Base-by-base conservation (phyloP, 176 grass and related monocot genomes). In the Olyra latifolia region DNA sequence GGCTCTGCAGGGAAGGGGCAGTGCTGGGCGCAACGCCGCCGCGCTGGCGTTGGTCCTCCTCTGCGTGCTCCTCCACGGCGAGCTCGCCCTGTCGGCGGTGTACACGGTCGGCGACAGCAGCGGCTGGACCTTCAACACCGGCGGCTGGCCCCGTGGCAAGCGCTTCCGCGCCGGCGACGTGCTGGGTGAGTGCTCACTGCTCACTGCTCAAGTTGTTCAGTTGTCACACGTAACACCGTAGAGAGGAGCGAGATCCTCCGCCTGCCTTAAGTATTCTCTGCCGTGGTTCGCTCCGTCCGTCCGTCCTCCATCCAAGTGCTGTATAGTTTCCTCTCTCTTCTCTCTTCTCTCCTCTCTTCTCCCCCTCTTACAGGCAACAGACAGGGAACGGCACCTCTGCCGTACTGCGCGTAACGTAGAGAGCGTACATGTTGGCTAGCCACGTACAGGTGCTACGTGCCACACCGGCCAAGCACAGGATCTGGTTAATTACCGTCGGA, bases 1-100 rank as follows among this genome's bases (percentile, higher is more conserved):
- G 90, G 90, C 77, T 53, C n/a, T n/a, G n/a, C 80, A 77, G 95
- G 90, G 92, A 94, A 94, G 95, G 25, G 89, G 92, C 83, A 91
- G 92, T 87, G 95, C 85, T 3, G 62, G 71, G 7, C 10, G 69
- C 78, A 49, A 40, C 71, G 78, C 84, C 29, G 69, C 43, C 46
- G 76, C 63, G 58, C 43, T 90, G 20, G 85, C 74, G 10, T 13
- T 87, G 57, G 63, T 71, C 35, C 63, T 94, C 85, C 85, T 91
- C 48, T 92, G 85, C 82, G 67, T 96, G 77, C 87, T 97, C 80
- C 78, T 98, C 63, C 85, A 89, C 88, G 80, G 82, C 44, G 75
- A 94, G 69, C 0, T 91, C 49, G 89, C 89, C 27, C 88, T 89
- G 83, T 92, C 87, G 6, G 90, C 88, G 22, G 47, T 88, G 67